phyloP scores from a whole-genome alignment of 345 rosid species.

The Schrenkiella parvula region DNA sequence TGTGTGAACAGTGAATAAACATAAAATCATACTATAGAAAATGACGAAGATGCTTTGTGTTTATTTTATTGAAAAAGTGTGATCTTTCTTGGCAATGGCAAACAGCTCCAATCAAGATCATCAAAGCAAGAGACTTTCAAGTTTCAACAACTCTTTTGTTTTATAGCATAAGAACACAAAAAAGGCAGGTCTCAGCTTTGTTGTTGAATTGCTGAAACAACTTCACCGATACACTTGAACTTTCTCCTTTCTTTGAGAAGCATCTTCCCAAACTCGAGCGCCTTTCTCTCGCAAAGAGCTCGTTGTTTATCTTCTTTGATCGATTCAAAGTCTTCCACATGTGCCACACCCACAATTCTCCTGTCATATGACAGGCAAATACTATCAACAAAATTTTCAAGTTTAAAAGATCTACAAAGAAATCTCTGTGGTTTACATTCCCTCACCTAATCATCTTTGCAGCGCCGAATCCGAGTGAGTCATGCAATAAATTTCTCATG shows the following conservation, averaged over 20 bases:
- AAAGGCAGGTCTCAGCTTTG: slow-evolving; percentile 11
- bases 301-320: slow-evolving; percentile 53
- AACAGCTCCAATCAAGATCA: background rate
- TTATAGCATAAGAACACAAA: background rate
- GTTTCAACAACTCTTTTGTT: background rate
- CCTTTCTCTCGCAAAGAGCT: slow-evolving; percentile 69
- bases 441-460: slow-evolving; percentile 93
- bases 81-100: background rate
- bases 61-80: background rate
- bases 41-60: background rate
- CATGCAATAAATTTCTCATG: slow-evolving; percentile 71
- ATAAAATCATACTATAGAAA: background rate
- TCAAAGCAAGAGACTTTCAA: slow-evolving; percentile 7
- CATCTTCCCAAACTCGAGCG: slow-evolving; percentile 63
- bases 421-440: background rate
- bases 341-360: slow-evolving; percentile 97
- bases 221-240: slow-evolving; percentile 62
- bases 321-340: slow-evolving; percentile 95
- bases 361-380: slow-evolving; percentile 24
- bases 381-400: background rate
- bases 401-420: background rate
- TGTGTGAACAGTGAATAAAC: background rate
- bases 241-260: slow-evolving; percentile 75
- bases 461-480: slow-evolving; percentile 88
- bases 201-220: slow-evolving; percentile 51